Evolutionary conservation across 176 grass and related monocot genomes (phyloP), one percentile per base, ranked within the genome.

Genomic region (Hsuehochloa calcarea): DNA sequence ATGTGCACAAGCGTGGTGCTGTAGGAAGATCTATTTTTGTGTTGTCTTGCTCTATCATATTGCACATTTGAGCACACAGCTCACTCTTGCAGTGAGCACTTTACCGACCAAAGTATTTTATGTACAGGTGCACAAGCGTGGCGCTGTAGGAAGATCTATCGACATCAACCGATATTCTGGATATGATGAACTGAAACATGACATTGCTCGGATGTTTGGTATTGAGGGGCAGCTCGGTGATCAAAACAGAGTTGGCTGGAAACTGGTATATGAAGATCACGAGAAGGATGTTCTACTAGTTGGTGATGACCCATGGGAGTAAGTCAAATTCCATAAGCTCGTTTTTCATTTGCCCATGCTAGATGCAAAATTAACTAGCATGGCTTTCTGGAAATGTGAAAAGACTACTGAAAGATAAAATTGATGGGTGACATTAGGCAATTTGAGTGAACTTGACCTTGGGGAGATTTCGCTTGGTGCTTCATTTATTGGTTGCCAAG

Each of bases 271-370:
- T 60, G 93, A 92, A 40, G 93, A 95, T 90, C 90, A 92, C 22
- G 93, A 95, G 66, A 92, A 92, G 84, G 93, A 95, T 95, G 90
- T 95, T 84, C 80, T 95, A 60, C 84, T 95, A 81, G 86, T 95
- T 31, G 93, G 93, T 19, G 93, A 95, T 84, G 93, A 95, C 50
- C 93, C 93, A 79, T 95, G 93, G 93, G 88, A 92, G 93, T 95
- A 95, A 95, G 93, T 90, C 73, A 87, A 71, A 82, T 0, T 31
- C 56, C 69, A 78, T 85, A 45, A 82, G 22, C 39, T 74, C 39
- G 2, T 73, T 63, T 56, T 45, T 4, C 27, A 34, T 64, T 77
- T 59, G 5, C 59, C 27, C 9, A 47, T 35, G 61, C 16, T 6
- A 80, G 79, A 73, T 10, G 61, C 16, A 8, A 80, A 83, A 73